These are phyloP conservation scores for Polysphondylium violaceum DNA, from an alignment of 78 protist genomes.

Conservation along the genomic window DNA sequence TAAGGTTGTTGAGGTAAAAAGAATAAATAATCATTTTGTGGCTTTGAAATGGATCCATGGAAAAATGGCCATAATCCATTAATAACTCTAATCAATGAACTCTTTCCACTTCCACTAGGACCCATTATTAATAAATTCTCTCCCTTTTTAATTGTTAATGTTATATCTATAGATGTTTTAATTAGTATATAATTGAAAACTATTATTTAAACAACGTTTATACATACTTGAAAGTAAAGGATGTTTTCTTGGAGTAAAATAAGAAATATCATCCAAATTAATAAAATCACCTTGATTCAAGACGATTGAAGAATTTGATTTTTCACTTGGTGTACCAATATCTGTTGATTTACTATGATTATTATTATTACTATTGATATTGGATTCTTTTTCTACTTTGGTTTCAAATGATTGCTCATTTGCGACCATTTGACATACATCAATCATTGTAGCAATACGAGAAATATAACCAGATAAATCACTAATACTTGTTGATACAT, in stretches of 20 bases:
- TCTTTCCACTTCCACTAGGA: constrained; percentile 84
- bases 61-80: constrained; percentile 83
- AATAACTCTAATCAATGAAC: constrained; percentile 68
- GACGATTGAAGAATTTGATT: background rate
- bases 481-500: constrained; percentile 42
- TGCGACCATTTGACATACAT: constrained; percentile 27
- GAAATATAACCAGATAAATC: constrained; percentile 63
- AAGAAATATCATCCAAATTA: constrained; percentile 36
- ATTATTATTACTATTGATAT: background rate
- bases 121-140: constrained; percentile 75
- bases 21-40: constrained; percentile 23
- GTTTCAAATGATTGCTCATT: background rate
- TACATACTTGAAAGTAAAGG: constrained; percentile 51
- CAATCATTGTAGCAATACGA: constrained; percentile 71
- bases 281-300: constrained; percentile 4
- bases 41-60: constrained; percentile 32
- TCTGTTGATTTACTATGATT: background rate
- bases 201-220: background rate
- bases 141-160: constrained; percentile 55
- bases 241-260: constrained; percentile 79
- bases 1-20: constrained; percentile 78
- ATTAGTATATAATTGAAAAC: background rate
- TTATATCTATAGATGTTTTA: constrained; percentile 48
- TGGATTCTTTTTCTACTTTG: constrained; percentile 1
- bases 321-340: background rate